Evolutionary conservation across 2,329 filamentous ascomycete genomes (phyloP).

Genomic region (Metarhizium rileyi): DNA sequence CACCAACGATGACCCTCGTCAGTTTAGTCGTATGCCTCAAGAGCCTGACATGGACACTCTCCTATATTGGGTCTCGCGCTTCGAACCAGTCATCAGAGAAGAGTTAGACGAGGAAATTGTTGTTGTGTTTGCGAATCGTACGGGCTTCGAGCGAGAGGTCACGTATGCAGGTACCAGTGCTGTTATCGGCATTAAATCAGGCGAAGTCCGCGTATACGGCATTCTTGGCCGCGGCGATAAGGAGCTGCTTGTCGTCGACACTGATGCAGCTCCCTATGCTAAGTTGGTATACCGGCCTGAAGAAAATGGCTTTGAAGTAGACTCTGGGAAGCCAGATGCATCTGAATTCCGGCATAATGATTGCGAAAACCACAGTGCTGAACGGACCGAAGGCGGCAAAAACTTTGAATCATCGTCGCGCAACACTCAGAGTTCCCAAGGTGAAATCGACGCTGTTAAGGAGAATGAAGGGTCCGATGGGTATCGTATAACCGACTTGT

Average conservation of each 20-base stretch:
- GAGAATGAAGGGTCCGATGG: background rate
- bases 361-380: background rate
- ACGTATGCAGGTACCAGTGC: constrained; percentile 67
- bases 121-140: constrained; percentile 62
- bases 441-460: background rate
- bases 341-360: background rate
- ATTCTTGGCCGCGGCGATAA: constrained; percentile 62
- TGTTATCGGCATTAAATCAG: constrained; percentile 55
- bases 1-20: constrained; percentile 41
- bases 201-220: constrained; percentile 59
- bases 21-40: constrained; percentile 36
- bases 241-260: constrained; percentile 59
- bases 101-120: constrained; percentile 49
- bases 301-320: background rate
- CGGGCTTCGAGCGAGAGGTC: constrained; percentile 54
- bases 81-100: constrained; percentile 53
- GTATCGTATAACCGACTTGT: background rate
- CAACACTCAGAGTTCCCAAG: background rate
- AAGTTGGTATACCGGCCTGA: constrained; percentile 28
- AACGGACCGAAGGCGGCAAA: background rate
- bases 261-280: constrained; percentile 32
- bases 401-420: background rate
- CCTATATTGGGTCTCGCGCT: constrained; percentile 63
- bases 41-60: constrained; percentile 65
- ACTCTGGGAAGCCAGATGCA: background rate